Conservation (phyloP, 371 early-diverging fungal genomes). For the Circinella minor region DNA sequence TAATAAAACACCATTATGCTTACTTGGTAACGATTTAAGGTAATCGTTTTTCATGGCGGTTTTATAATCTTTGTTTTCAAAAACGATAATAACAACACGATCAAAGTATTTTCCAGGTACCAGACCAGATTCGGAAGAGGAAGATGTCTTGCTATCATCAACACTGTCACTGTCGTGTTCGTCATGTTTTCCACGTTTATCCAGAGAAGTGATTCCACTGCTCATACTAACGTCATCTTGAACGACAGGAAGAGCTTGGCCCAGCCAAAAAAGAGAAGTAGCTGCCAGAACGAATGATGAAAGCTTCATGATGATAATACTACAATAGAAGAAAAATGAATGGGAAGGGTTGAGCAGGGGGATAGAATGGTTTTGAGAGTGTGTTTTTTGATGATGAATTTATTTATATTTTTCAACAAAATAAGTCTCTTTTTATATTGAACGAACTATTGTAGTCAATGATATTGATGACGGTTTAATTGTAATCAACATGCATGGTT, state of each 20-base stretch:
- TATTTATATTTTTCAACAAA: too few species aligned
- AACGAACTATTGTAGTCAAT: neutral
- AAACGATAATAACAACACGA: conserved; percentile 49
- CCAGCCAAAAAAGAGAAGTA: conserved; percentile 16
- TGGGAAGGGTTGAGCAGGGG: neutral
- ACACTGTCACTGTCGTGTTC: neutral
- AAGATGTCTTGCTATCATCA: neutral
- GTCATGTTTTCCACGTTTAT: neutral
- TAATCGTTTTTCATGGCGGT: conserved; percentile 46
- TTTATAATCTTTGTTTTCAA: conserved; percentile 55
- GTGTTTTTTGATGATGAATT: too few species aligned
- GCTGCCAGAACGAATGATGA: conserved; percentile 15
- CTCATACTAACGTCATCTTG: neutral
- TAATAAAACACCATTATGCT: conserved; percentile 35
- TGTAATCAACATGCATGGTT: neutral
- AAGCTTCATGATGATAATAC: neutral
- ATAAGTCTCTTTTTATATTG: too few species aligned
- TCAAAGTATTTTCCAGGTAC: conserved; percentile 45
- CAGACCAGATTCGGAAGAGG: conserved; percentile 1
- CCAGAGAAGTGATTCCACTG: neutral
- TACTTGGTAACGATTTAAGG: conserved; percentile 24
- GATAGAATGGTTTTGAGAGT: too few species aligned
- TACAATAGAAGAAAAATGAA: neutral
- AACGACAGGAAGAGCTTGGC: conserved; percentile 9
- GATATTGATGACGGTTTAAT: neutral